A percentile compares a stretch with the other conserved stretches of the same genome.
Evolutionary conservation across 2,329 filamentous ascomycete species (phyloP).

Genomic region (Tolypocladium cylindrosporum): DNA sequence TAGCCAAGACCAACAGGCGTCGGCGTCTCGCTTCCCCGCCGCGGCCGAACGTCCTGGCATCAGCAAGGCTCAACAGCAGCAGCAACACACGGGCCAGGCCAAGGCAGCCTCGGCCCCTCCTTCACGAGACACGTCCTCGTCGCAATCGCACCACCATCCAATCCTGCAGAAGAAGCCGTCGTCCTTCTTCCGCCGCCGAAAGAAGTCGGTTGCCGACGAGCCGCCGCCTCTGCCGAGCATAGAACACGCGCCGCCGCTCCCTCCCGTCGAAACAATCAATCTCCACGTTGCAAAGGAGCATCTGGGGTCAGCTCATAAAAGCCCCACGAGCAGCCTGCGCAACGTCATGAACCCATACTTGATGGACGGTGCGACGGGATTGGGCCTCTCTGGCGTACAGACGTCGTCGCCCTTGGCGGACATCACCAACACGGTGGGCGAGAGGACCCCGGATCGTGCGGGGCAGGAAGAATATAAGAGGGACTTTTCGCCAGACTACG

Average conservation of each 20-base stretch:
- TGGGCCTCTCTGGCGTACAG: slow-evolving; percentile 14
- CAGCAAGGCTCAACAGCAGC: slow-evolving; percentile 31
- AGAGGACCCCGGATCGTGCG: slow-evolving; percentile 13
- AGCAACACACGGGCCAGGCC: slow-evolving; percentile 8
- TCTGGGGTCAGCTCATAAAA: slow-evolving; percentile 27
- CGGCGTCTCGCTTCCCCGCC: slow-evolving; percentile 9
- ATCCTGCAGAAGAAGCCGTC: slow-evolving; percentile 81
- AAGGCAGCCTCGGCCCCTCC: slow-evolving; percentile 39
- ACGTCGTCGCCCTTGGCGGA: slow-evolving; percentile 11
- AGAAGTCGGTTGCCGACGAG: slow-evolving; percentile 75
- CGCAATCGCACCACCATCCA: slow-evolving; percentile 36
- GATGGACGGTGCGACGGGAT: slow-evolving; percentile 12
- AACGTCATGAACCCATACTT: slow-evolving; percentile 84
- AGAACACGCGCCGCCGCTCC: slow-evolving; percentile 29
- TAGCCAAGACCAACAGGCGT: neutral
- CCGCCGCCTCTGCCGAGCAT: slow-evolving; percentile 48
- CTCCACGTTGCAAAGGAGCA: slow-evolving; percentile 17
- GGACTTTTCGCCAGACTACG: slow-evolving; percentile 68
- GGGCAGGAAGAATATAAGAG: slow-evolving; percentile 30
- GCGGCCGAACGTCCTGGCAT: slow-evolving; percentile 19
- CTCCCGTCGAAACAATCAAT: slow-evolving; percentile 24
- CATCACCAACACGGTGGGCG: slow-evolving; percentile 11
- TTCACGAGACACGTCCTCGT: slow-evolving; percentile 34
- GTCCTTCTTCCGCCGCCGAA: slow-evolving; percentile 86
- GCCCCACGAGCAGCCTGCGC: slow-evolving; percentile 69